Evolutionary conservation across 2,329 filamentous ascomycete species (phyloP).

Genomic region (Pestalotiopsis sp.): DNA sequence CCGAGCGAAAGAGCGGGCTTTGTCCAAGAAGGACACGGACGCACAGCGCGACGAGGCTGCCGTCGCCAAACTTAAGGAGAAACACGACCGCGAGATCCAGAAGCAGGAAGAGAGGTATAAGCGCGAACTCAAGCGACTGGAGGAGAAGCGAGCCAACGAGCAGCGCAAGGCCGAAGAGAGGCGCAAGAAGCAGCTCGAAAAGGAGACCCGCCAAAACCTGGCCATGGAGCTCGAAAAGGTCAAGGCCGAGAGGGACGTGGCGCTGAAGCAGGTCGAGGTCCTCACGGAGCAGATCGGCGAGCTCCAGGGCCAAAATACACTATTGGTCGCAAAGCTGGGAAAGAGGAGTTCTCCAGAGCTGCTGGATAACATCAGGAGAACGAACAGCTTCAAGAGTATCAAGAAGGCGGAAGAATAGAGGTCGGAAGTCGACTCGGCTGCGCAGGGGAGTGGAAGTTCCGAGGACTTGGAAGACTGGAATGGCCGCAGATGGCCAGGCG

Average conservation of each 20-base stretch:
- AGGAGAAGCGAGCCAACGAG: slow-evolving; percentile 64
- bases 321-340: slow-evolving; percentile 56
- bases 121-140: slow-evolving; percentile 63
- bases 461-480: background rate
- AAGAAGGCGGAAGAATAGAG: background rate
- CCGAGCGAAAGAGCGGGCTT: slow-evolving; percentile 25
- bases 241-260: slow-evolving; percentile 52
- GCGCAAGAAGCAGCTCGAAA: slow-evolving; percentile 50
- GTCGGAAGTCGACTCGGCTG: background rate
- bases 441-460: background rate
- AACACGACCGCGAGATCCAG: slow-evolving; percentile 61
- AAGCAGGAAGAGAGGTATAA: slow-evolving; percentile 68
- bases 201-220: slow-evolving; percentile 51
- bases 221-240: slow-evolving; percentile 53
- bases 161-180: slow-evolving; percentile 57
- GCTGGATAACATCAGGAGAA: background rate
- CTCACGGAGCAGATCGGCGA: slow-evolving; percentile 56
- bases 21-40: slow-evolving; percentile 45
- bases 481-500: background rate
- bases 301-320: slow-evolving; percentile 60
- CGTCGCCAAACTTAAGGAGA: slow-evolving; percentile 60
- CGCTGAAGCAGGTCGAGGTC: slow-evolving; percentile 52
- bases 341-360: slow-evolving; percentile 31
- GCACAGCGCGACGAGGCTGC: slow-evolving; percentile 36
- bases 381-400: background rate